These are phyloP conservation scores for Malania oleifera DNA, from an alignment of 164 flowering plant genomes.

Conservation along the genomic window DNA sequence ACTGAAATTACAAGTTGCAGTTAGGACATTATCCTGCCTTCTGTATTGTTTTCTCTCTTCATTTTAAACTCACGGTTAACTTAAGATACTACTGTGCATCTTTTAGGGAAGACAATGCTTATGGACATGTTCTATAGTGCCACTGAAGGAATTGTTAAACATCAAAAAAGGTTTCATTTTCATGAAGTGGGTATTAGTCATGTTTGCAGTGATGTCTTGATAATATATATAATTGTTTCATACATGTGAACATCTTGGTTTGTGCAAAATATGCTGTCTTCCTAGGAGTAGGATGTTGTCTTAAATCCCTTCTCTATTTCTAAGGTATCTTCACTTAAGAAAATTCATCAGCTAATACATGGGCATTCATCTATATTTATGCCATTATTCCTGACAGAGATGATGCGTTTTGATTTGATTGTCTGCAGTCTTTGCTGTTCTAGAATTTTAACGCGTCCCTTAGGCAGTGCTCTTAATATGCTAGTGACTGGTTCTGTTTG, in stretches of 20 bases:
- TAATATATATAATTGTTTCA: background rate
- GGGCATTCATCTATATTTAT: too few relatives aligned
- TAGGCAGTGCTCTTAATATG: too few relatives aligned
- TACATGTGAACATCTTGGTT: background rate
- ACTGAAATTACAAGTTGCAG: background rate
- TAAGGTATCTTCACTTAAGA: too few relatives aligned
- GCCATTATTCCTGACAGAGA: too few relatives aligned
- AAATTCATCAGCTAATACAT: too few relatives aligned
- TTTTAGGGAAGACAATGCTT: conserved; percentile 92
- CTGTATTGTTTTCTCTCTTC: background rate
- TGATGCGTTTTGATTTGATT: too few relatives aligned
- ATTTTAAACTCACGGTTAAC: background rate
- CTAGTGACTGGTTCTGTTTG: too few relatives aligned
- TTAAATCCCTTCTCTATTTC: too few relatives aligned
- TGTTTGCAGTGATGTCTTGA: background rate
- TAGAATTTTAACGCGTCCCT: too few relatives aligned
- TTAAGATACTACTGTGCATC: conserved; percentile 3
- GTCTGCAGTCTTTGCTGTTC: too few relatives aligned
- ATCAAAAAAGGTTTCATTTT: conserved; percentile 83
- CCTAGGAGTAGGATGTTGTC: too few relatives aligned
- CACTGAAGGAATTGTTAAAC: conserved; percentile 77
- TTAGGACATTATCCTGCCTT: too few relatives aligned
- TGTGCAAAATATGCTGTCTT: background rate
- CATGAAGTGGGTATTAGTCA: conserved; percentile 61
- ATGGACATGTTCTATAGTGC: conserved; percentile 95